Evolutionary conservation across 805 yeast species (phyloP).

Genomic region (Metschnikowia cubensis): DNA sequence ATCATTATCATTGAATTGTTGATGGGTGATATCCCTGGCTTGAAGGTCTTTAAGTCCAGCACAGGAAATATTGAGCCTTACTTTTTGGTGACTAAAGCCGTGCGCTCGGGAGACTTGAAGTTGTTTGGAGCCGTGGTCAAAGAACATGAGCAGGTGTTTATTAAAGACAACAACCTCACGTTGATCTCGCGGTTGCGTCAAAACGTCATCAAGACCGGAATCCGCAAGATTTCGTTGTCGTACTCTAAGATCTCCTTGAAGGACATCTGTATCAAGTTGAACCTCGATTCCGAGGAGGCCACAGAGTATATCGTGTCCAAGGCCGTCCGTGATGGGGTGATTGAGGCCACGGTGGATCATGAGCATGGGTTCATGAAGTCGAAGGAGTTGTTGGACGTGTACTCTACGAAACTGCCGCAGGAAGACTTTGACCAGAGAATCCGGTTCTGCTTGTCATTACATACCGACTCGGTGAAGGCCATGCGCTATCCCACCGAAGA

Average conservation of each 20-base stretch:
- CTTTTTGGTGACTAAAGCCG: conserved; percentile 84
- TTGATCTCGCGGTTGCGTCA: conserved; percentile 88
- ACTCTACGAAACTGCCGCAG: conserved; percentile 86
- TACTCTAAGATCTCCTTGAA: conserved; percentile 87
- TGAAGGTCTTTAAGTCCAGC: conserved; percentile 67
- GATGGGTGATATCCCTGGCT: conserved; percentile 95
- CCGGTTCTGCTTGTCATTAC: conserved; percentile 82
- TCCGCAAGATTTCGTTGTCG: conserved; percentile 84
- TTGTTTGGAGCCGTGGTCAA: conserved; percentile 69
- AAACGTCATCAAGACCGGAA: conserved; percentile 96
- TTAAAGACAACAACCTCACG: conserved; percentile 76
- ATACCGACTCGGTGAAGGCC: conserved; percentile 88
- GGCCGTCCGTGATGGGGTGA: conserved; percentile 95
- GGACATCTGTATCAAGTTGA: conserved; percentile 90
- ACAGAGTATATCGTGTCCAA: conserved; percentile 97
- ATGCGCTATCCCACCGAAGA: conserved; percentile 78
- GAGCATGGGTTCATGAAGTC: conserved; percentile 89
- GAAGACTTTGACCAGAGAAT: conserved; percentile 88
- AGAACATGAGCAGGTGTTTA: conserved; percentile 57
- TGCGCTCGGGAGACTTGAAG: conserved; percentile 83
- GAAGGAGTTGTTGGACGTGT: conserved; percentile 78
- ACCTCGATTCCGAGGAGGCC: conserved; percentile 88
- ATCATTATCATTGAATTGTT: conserved; percentile 84
- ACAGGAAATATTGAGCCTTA: conserved; percentile 63
- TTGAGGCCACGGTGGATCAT: conserved; percentile 91